Conservation (phyloP, 179 eudicot genomes). For the Nepenthes alata region DNA sequence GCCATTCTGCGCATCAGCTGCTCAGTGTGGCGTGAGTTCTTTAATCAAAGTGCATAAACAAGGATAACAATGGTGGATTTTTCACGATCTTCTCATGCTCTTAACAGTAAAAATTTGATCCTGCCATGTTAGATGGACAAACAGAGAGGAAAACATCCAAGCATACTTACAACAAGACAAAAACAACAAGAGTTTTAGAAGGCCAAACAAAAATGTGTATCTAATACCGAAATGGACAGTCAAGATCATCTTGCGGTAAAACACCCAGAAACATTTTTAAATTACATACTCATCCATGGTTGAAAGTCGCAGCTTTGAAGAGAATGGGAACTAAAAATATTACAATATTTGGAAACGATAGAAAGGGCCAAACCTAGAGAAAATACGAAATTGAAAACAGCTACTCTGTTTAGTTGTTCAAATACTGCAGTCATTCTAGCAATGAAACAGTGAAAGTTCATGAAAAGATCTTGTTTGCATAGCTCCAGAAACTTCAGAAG, state of each 20-base stretch:
- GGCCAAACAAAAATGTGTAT: too few species aligned
- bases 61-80: too few species aligned
- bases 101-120: too few species aligned
- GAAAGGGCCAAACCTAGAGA: conserved; percentile 7
- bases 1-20: too few species aligned
- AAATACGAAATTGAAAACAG: conserved; percentile 10
- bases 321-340: conserved; percentile 19
- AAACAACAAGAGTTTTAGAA: too few species aligned
- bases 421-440: conserved; percentile 26
- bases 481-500: conserved; percentile 43
- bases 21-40: too few species aligned
- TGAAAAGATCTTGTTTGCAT: conserved; percentile 43
- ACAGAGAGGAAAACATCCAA: too few species aligned
- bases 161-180: too few species aligned
- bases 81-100: too few species aligned
- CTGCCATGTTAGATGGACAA: too few species aligned
- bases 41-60: too few species aligned
- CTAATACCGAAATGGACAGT: not conserved
- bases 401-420: conserved; percentile 21
- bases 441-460: conserved; percentile 23
- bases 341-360: conserved; percentile 25
- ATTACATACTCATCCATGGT: conserved; percentile 19
- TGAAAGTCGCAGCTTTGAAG: conserved; percentile 15
- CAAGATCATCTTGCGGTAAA: conserved; percentile 14
- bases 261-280: conserved; percentile 23